Conservation (phyloP, 2,329 filamentous ascomycete genomes). For the Cryphonectria japonica region DNA sequence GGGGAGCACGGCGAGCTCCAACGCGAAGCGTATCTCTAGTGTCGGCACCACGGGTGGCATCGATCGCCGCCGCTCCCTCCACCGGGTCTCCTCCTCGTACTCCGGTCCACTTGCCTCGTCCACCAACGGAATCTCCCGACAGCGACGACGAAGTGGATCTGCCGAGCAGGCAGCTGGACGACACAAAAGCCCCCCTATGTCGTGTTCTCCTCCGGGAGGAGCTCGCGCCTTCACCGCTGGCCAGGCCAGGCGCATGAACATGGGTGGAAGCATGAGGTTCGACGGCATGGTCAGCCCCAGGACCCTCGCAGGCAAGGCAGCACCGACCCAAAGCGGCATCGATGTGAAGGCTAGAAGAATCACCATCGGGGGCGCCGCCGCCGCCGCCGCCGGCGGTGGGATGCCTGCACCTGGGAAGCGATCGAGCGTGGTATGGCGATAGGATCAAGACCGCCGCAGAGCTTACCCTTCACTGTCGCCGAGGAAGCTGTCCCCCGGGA, state of each 20-base stretch:
- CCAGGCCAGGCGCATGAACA: constrained; percentile 62
- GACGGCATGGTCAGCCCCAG: constrained; percentile 32
- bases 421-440: constrained; percentile 35
- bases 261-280: constrained; percentile 47
- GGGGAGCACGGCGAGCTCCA: constrained; percentile 41
- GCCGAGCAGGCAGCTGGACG: constrained; percentile 44
- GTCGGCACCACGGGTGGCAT: constrained; percentile 41
- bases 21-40: constrained; percentile 51
- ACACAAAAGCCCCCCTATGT: constrained; percentile 56
- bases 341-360: constrained; percentile 44
- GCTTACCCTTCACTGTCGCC: constrained; percentile 27
- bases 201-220: constrained; percentile 51
- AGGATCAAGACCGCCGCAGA: constrained; percentile 29
- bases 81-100: constrained; percentile 41
- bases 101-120: constrained; percentile 51
- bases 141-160: constrained; percentile 50
- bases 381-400: neutral
- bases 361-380: constrained; percentile 46
- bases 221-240: constrained; percentile 51
- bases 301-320: constrained; percentile 20
- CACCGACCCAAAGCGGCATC: constrained; percentile 24
- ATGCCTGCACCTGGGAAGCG: constrained; percentile 26
- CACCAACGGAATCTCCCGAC: constrained; percentile 60
- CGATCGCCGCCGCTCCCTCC: constrained; percentile 38
- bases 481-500: constrained; percentile 5